Base-by-base conservation (phyloP, 176 grass and related monocot species). In the Cenchrus fungigraminus region DNA sequence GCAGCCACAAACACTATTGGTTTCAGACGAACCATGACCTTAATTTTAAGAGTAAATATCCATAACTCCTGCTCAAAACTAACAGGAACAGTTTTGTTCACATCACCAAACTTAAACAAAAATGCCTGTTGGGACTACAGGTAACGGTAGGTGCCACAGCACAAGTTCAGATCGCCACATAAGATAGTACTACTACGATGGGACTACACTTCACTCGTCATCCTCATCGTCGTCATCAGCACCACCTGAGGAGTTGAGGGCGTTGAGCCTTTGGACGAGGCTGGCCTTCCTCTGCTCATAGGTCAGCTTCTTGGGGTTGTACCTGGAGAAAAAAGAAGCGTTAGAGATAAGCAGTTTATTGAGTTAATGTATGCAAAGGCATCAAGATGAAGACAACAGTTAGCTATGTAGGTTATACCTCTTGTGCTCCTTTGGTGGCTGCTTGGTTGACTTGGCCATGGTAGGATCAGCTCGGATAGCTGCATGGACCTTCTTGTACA, bases 401-500 rank as follows among this genome's bases (percentile, higher is more conserved):
- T 82, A 47, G 9, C 28, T 67, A 42, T 43, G 11, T 9, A 43
- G 37, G 5, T 1, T 9, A 65, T 90, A 94, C 95, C 95, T 97
- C 88, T 91, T 97, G 85, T 92, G 92, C 40, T 90, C 92, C 86
- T 85, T 94, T 0, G 90, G 92, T 16, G 86, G 14, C 9, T 74
- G 31, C 78, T 97, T 97, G 56, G 77, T 83, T 0, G 92, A 92
- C 71, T 94, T 92, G 9, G 49, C 78, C 3, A 74, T 6, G 3
- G 6, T 57, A 44, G 95, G 92, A 73, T 92, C 84, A 76, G 92
- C 88, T 20, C 90, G 85, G 53, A 97, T 97, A 56, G 95, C 88
- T 55, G 95, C 92, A 85, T 97, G 95, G 2, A 97, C 95, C 58
- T 92, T 94, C 88, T 97, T 97, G 92, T 97, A 97, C 10, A 97